These are phyloP conservation scores for Neonectria neomacrospora DNA, from an alignment of 2,329 filamentous ascomycete genomes.

Conservation along the genomic window DNA sequence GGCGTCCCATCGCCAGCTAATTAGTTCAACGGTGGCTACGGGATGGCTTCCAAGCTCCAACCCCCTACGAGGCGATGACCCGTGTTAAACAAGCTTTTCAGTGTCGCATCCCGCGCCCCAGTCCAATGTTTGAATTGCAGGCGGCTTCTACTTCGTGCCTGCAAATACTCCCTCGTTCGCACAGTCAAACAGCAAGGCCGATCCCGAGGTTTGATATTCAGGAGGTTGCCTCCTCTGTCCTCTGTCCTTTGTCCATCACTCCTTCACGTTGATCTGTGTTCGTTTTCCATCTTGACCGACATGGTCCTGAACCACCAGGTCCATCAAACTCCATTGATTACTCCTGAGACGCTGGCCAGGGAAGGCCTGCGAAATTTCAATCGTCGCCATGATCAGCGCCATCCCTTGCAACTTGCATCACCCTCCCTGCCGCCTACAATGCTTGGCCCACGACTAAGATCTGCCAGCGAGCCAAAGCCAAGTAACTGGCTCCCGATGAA, in stretches of 20 bases:
- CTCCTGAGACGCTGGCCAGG: conserved; percentile 22
- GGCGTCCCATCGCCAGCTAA: conserved; percentile 19
- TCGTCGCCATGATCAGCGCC: conserved; percentile 41
- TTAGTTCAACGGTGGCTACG: conserved; percentile 8
- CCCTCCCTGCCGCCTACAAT: conserved; percentile 14
- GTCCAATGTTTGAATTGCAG: neutral
- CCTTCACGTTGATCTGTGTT: neutral
- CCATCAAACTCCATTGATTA: neutral
- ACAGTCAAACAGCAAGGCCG: neutral
- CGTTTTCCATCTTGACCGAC: neutral
- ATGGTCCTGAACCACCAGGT: neutral
- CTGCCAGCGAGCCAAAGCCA: conserved; percentile 29
- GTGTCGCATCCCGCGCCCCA: conserved; percentile 1
- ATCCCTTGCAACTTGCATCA: conserved; percentile 11
- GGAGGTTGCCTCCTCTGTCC: conserved; percentile 23
- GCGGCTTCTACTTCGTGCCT: neutral
- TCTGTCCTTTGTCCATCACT: neutral
- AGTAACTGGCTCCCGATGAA: conserved; percentile 29
- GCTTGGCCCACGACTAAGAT: conserved; percentile 30
- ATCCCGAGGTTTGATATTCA: conserved; percentile 32
- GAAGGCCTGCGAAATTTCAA: conserved; percentile 43
- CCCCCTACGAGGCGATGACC: neutral
- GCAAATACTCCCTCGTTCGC: too few relatives aligned
- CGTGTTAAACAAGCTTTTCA: neutral
- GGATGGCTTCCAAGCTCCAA: neutral